A percentile compares a stretch with the other conserved stretches of the same genome.
These are phyloP conservation scores for Helicocarpus griseus DNA, from an alignment of 2,329 filamentous ascomycete species.

Conservation along the genomic window DNA sequence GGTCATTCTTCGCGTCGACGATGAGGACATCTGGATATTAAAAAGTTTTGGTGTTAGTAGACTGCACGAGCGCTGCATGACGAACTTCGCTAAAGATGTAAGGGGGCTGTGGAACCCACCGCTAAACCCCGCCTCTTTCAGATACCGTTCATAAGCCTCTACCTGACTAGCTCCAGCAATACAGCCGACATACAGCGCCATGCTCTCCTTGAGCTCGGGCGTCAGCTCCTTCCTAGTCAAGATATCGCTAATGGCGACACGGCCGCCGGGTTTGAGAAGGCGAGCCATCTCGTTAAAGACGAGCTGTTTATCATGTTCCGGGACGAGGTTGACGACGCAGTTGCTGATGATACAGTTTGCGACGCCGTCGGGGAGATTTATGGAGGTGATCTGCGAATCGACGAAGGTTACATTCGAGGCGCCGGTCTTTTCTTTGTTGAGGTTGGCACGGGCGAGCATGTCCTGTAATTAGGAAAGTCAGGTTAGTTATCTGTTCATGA, in stretches of 20 bases:
- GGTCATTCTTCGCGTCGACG: constrained; percentile 37
- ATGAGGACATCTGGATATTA: constrained; percentile 32
- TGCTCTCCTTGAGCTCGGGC: constrained; percentile 37
- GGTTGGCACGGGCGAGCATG: constrained; percentile 44
- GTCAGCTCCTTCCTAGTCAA: constrained; percentile 43
- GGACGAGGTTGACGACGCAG: constrained; percentile 54
- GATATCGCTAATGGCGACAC: constrained; percentile 53
- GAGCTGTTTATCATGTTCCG: constrained; percentile 40
- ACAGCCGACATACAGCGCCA: constrained; percentile 51
- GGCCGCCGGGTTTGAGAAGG: constrained; percentile 47
- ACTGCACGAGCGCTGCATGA: too few relatives aligned
- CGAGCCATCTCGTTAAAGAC: constrained; percentile 52
- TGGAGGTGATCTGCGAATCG: constrained; percentile 42
- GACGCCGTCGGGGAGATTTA: constrained; percentile 34
- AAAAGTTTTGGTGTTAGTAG: too few relatives aligned
- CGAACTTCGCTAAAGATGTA: too few relatives aligned
- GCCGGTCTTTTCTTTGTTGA: constrained; percentile 32
- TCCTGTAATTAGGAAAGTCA: constrained; percentile 29
- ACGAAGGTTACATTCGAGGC: constrained; percentile 43
- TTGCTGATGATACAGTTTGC: constrained; percentile 54
- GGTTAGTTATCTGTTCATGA: background rate
- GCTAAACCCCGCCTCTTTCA: constrained; percentile 42
- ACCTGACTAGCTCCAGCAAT: constrained; percentile 48
- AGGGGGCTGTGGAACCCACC: too few relatives aligned
- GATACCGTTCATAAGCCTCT: constrained; percentile 42